Evolutionary conservation across 2,329 filamentous ascomycete species (phyloP).

Genomic region (Pseudogymnoascus sp.): DNA sequence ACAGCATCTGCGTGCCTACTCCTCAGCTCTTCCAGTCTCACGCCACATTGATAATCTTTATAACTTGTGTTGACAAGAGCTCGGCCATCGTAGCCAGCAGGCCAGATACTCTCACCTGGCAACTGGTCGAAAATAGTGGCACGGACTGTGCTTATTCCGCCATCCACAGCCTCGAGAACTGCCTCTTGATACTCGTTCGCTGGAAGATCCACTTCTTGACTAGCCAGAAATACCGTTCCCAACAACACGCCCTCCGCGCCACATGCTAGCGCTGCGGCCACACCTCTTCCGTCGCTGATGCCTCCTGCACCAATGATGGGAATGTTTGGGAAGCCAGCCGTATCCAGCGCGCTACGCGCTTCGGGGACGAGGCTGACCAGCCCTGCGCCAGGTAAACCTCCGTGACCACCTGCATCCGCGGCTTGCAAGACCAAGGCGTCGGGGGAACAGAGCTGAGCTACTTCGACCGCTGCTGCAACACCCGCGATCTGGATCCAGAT

Average conservation of each 20-base stretch:
- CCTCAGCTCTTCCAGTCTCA: slow-evolving; percentile 33
- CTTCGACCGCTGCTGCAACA: slow-evolving; percentile 22
- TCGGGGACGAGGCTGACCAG: slow-evolving; percentile 30
- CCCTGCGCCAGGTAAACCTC: slow-evolving; percentile 23
- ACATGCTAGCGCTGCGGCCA: slow-evolving; percentile 27
- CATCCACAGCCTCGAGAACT: slow-evolving; percentile 38
- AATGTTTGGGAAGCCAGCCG: not conserved
- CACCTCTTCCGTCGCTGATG: slow-evolving; percentile 30
- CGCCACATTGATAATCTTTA: slow-evolving; percentile 30
- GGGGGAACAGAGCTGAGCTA: slow-evolving; percentile 19
- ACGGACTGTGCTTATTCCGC: slow-evolving; percentile 40
- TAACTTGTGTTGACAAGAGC: slow-evolving; percentile 48
- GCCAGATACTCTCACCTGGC: slow-evolving; percentile 49
- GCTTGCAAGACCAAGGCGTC: slow-evolving; percentile 32
- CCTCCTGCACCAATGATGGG: slow-evolving; percentile 26
- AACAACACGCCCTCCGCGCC: slow-evolving; percentile 37
- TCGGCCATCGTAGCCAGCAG: slow-evolving; percentile 46
- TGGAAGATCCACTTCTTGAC: slow-evolving; percentile 36
- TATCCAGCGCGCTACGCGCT: slow-evolving; percentile 18
- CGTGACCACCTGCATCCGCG: slow-evolving; percentile 31
- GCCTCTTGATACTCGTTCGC: slow-evolving; percentile 38
- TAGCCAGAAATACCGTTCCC: slow-evolving; percentile 43
- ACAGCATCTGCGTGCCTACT: slow-evolving; percentile 36
- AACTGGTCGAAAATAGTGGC: slow-evolving; percentile 43
- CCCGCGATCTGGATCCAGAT: slow-evolving; percentile 31